Conservation (phyloP, 768 basidiomycete species). For the Suillus cothurnatus region DNA sequence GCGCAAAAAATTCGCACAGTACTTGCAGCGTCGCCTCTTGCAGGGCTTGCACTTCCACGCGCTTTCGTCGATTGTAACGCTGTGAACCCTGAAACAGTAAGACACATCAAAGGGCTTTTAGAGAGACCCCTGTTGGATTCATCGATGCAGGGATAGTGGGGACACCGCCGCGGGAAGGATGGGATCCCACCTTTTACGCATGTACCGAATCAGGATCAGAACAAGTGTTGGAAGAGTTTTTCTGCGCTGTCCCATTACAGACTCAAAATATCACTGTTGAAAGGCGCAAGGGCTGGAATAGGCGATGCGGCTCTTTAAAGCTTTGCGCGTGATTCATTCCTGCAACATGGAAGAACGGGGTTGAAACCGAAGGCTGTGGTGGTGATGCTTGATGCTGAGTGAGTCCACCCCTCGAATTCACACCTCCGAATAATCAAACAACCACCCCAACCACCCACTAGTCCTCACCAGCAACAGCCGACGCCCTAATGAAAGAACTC, state of each 20-base stretch:
- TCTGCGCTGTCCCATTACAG: constrained; percentile 40
- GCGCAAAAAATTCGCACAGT: constrained; percentile 30
- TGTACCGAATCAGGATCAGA: constrained; percentile 32
- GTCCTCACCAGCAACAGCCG: constrained; percentile 56
- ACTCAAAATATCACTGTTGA: constrained; percentile 43
- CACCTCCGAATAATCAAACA: neutral
- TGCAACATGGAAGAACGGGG: neutral
- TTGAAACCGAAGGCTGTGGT: neutral
- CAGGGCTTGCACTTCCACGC: constrained; percentile 15
- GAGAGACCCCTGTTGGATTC: constrained; percentile 37
- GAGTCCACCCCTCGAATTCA: neutral
- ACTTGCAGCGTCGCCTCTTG: neutral
- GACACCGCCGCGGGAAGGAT: constrained; percentile 48
- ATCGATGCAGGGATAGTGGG: constrained; percentile 59
- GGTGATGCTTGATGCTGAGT: too few relatives aligned
- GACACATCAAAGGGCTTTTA: constrained; percentile 47
- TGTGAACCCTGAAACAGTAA: constrained; percentile 50
- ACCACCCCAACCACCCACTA: constrained; percentile 43
- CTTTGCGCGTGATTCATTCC: constrained; percentile 44
- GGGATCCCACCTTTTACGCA: constrained; percentile 54
- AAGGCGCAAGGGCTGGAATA: constrained; percentile 48
- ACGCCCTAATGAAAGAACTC: constrained; percentile 51
- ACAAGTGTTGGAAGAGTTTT: constrained; percentile 39
- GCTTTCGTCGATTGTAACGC: constrained; percentile 59
- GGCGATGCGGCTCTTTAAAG: constrained; percentile 58